These are phyloP conservation scores for Mycena albidolilacea DNA, from an alignment of 768 basidiomycete species.

Conservation along the genomic window DNA sequence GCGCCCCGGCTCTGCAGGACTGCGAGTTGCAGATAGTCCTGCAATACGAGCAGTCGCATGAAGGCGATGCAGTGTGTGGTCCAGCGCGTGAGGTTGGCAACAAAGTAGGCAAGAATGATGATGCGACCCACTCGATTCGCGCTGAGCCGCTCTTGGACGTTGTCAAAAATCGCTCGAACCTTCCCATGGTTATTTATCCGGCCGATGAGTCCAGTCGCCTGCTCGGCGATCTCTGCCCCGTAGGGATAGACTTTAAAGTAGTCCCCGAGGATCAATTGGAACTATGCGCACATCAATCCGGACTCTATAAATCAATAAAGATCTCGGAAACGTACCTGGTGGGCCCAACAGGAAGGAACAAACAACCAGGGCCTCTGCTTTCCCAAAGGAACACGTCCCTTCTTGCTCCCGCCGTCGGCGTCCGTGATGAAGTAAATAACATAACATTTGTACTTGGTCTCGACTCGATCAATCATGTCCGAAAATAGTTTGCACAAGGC, in stretches of 20 bases:
- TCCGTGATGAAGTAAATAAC: neutral
- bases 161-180: neutral
- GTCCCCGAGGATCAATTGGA: neutral
- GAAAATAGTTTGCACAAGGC: neutral
- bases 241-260: neutral
- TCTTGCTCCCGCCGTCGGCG: neutral
- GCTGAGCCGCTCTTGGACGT: neutral
- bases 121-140: neutral
- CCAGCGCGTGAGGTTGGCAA: neutral
- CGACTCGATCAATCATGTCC: slow-evolving; percentile 4
- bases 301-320: neutral
- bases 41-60: neutral
- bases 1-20: slow-evolving; percentile 20
- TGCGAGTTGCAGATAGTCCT: neutral
- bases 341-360: neutral
- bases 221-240: neutral
- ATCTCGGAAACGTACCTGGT: neutral
- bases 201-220: neutral
- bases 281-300: neutral
- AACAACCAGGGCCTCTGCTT: slow-evolving; percentile 1
- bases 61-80: neutral
- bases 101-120: neutral
- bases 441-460: neutral
- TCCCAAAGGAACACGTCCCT: neutral
- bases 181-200: neutral